A percentile compares a stretch with the other conserved stretches of the same genome.
Conservation (phyloP, 495 filamentous ascomycete species). For the Daldinia decipiens region DNA sequence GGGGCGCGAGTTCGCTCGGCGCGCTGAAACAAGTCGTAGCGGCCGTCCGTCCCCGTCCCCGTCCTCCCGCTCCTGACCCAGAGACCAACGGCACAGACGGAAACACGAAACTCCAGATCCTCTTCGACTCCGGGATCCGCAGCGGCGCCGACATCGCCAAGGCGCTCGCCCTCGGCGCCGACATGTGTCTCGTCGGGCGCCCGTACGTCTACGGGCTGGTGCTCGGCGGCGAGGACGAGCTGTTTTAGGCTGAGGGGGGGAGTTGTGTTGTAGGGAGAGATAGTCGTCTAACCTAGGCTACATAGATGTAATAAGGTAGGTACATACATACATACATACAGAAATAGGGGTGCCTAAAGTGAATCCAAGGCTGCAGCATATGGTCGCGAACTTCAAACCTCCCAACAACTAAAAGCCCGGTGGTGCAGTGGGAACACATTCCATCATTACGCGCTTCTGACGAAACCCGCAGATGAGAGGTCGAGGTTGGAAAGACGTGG, state of each 20-base stretch:
- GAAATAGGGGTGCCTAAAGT: background rate
- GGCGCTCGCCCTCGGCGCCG: constrained; percentile 67
- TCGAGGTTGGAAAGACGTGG: too few species aligned
- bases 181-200: constrained; percentile 56
- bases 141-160: constrained; percentile 70
- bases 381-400: too few species aligned
- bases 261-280: background rate
- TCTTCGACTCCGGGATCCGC: constrained; percentile 69
- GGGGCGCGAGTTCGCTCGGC: background rate
- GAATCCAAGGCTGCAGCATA: background rate
- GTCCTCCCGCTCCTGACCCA: too few species aligned
- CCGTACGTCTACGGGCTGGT: background rate
- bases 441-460: too few species aligned
- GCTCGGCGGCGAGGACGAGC: constrained; percentile 25
- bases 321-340: too few species aligned
- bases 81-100: too few species aligned
- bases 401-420: too few species aligned
- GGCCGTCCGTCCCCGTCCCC: background rate
- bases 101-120: constrained; percentile 32
- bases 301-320: background rate
- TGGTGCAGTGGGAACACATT: too few species aligned
- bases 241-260: background rate
- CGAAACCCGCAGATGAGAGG: too few species aligned
- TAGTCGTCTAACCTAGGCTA: too few species aligned
- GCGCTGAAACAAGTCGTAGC: background rate